Conservation (phyloP, 2,329 filamentous ascomycete species). For the Xylaria sp. region DNA sequence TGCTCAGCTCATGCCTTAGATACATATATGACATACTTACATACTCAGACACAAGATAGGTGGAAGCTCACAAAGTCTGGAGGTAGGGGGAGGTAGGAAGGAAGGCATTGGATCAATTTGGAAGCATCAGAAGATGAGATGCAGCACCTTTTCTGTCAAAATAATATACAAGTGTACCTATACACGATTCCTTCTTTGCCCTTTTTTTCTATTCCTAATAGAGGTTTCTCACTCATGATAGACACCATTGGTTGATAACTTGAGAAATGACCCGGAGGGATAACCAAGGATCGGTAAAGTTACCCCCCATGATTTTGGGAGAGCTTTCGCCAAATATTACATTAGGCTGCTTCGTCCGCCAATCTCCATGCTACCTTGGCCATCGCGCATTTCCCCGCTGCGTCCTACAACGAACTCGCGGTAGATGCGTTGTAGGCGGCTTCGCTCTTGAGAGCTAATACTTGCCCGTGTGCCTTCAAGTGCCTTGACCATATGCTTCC, state of each 20-base stretch:
- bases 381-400: conserved; percentile 94
- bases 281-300: neutral
- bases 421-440: conserved; percentile 80
- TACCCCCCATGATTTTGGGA: neutral
- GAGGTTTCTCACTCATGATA: too few species aligned
- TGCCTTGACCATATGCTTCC: conserved; percentile 81
- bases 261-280: too few species aligned
- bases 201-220: too few species aligned
- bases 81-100: too few species aligned
- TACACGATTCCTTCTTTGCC: too few species aligned
- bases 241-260: too few species aligned
- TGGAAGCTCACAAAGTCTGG: too few species aligned
- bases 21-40: neutral
- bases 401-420: conserved; percentile 89
- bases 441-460: conserved; percentile 79
- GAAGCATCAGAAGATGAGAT: too few species aligned
- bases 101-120: too few species aligned
- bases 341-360: conserved; percentile 93
- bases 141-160: too few species aligned
- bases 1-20: neutral
- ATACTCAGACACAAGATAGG: too few species aligned
- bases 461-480: conserved; percentile 79
- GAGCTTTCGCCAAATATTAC: conserved; percentile 52
- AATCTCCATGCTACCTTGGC: conserved; percentile 89
- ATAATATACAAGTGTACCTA: too few species aligned